Percentiles rank a stretch among this genome's conserved stretches.
Conservation (phyloP, 2,329 filamentous ascomycete genomes). For the Mycosphaerella arachidis region DNA sequence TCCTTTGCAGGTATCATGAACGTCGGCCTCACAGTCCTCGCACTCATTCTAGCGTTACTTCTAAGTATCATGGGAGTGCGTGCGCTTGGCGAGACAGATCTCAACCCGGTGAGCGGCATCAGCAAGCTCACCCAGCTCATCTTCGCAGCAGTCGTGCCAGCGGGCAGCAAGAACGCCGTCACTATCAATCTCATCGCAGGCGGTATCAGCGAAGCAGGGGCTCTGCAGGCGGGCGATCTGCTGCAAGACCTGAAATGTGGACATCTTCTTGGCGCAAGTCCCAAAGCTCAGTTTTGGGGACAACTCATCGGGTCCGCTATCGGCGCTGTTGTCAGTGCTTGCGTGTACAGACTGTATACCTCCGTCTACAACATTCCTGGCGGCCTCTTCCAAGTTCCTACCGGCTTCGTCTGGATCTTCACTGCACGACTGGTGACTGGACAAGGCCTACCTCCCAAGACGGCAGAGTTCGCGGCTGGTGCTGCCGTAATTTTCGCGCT, state of each 20-base stretch:
- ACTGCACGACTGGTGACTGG: slow-evolving; percentile 91
- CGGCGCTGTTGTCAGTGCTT: slow-evolving; percentile 78
- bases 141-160: slow-evolving; percentile 84
- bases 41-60: slow-evolving; percentile 70
- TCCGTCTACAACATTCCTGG: slow-evolving; percentile 85
- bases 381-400: slow-evolving; percentile 87
- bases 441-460: slow-evolving; percentile 78
- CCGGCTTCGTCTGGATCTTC: slow-evolving; percentile 95
- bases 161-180: slow-evolving; percentile 76
- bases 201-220: slow-evolving; percentile 78
- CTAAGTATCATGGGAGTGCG: slow-evolving; percentile 62
- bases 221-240: slow-evolving; percentile 89
- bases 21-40: slow-evolving; percentile 75
- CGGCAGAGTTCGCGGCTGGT: slow-evolving; percentile 70
- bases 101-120: slow-evolving; percentile 95
- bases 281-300: slow-evolving; percentile 93
- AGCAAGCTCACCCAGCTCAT: slow-evolving; percentile 94
- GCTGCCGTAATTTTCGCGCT: slow-evolving; percentile 70
- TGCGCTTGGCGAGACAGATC: slow-evolving; percentile 73
- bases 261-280: slow-evolving; percentile 84
- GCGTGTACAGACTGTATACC: slow-evolving; percentile 86
- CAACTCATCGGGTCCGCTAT: slow-evolving; percentile 86
- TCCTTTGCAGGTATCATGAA: slow-evolving; percentile 82
- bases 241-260: slow-evolving; percentile 98
- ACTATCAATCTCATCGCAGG: slow-evolving; percentile 93